Percentiles rank a stretch among this genome's conserved stretches.
Evolutionary conservation across 352 stramenopile genomes (phyloP).

Genomic region (Phytophthora sansomeana): DNA sequence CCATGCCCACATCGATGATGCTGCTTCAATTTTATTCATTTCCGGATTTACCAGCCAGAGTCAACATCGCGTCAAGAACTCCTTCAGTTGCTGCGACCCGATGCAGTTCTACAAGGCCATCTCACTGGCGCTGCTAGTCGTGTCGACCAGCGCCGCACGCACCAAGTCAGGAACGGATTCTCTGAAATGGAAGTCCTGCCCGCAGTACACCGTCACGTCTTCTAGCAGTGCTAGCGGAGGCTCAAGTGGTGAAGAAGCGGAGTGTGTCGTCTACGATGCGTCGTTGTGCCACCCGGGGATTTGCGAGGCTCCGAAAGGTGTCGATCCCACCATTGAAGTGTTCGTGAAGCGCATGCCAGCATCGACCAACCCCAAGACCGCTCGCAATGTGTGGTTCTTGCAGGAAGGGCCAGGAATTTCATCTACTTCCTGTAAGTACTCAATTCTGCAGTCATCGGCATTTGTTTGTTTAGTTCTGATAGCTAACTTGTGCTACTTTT

Average conservation of each 20-base stretch:
- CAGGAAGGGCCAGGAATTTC: constrained; percentile 32
- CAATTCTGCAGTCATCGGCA: no score
- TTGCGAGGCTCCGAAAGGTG: constrained; percentile 4
- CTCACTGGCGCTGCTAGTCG: not conserved
- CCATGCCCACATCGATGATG: no score
- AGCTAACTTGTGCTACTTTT: not conserved
- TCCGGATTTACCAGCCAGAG: not conserved
- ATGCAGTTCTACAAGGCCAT: not conserved
- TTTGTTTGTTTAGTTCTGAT: no score
- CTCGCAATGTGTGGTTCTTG: constrained; percentile 44
- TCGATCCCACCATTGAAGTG: constrained; percentile 22
- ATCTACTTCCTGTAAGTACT: constrained; percentile 36
- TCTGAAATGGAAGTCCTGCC: constrained; percentile 20
- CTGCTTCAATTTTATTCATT: no score
- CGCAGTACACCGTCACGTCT: constrained; percentile 24
- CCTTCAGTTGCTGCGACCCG: not conserved
- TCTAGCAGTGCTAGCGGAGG: constrained; percentile 10
- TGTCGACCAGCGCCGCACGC: not conserved
- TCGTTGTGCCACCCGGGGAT: constrained; percentile 32
- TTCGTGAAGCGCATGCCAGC: constrained; percentile 45
- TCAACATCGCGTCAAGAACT: not conserved
- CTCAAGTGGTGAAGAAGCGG: constrained; percentile 1
- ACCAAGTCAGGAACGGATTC: not conserved
- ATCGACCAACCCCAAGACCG: not conserved
- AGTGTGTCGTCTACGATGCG: constrained; percentile 30